phyloP scores from a whole-genome alignment of 495 filamentous ascomycete genomes.

The Penicillium crystallinum region DNA sequence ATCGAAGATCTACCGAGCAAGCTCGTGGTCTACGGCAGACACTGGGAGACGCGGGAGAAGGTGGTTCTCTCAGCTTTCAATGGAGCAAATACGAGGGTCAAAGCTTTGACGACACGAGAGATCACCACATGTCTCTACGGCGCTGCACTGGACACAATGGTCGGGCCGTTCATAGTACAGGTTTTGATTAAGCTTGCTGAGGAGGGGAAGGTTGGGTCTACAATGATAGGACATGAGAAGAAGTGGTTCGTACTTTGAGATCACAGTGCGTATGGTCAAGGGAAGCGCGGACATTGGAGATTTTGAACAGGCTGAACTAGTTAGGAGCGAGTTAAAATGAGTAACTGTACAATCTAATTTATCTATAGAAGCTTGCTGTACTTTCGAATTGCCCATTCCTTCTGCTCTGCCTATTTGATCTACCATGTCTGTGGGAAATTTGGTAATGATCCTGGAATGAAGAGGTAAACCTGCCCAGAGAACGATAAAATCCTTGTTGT shows the following conservation, averaged over 20 bases:
- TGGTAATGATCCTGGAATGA: no score
- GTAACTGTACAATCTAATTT: no score
- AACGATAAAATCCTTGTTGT: no score
- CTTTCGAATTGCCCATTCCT: no score
- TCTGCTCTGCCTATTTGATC: no score
- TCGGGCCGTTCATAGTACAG: slow-evolving; percentile 46
- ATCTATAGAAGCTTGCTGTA: no score
- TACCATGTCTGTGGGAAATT: no score
- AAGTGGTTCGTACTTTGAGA: slow-evolving; percentile 36
- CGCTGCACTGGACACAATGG: slow-evolving; percentile 24
- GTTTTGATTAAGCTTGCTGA: slow-evolving; percentile 45
- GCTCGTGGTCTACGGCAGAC: slow-evolving; percentile 24
- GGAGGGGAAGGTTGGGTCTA: slow-evolving; percentile 46
- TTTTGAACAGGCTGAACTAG: no score
- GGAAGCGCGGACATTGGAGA: no score
- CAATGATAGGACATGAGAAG: slow-evolving; percentile 31
- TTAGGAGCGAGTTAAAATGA: no score
- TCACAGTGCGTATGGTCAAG: not conserved
- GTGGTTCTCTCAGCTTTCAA: slow-evolving; percentile 25
- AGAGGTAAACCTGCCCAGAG: no score
- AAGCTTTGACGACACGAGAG: slow-evolving; percentile 30
- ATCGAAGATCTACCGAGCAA: slow-evolving; percentile 32
- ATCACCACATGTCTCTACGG: slow-evolving; percentile 10
- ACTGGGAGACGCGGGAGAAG: slow-evolving; percentile 33
- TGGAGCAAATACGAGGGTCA: slow-evolving; percentile 9